Percentiles rank a stretch among this genome's conserved stretches.
phyloP scores from a whole-genome alignment of 164 flowering plant genomes.

The Aristolochia fimbriata region DNA sequence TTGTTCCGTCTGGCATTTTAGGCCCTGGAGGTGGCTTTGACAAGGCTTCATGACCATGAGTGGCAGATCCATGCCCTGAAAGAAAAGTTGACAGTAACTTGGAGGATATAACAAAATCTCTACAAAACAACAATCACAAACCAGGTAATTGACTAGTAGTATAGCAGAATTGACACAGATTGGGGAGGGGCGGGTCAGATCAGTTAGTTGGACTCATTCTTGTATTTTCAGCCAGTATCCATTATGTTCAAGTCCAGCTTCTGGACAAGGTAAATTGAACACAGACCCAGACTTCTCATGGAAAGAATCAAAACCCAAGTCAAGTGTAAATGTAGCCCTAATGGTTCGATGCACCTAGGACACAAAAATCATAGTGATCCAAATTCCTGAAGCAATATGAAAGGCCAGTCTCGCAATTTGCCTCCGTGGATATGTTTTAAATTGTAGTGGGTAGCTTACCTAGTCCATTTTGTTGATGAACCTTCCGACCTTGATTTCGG shows the following conservation, averaged over 20 bases:
- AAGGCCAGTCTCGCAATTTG: no score
- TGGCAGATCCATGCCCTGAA: slow-evolving; percentile 54
- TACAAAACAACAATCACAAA: no score
- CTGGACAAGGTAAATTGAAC: no score
- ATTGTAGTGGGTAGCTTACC: slow-evolving; percentile 42
- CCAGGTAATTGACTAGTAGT: no score
- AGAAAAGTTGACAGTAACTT: background rate
- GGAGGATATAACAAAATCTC: no score
- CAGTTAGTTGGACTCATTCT: no score
- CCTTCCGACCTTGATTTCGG: slow-evolving; percentile 41
- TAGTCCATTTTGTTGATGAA: slow-evolving; percentile 35
- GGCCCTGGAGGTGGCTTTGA: slow-evolving; percentile 83
- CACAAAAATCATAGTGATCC: background rate
- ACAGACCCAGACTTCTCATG: no score
- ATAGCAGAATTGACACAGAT: no score
- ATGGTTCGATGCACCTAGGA: background rate
- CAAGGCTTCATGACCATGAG: slow-evolving; percentile 24
- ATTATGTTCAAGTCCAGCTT: no score
- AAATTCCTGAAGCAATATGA: background rate
- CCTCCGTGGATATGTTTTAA: background rate
- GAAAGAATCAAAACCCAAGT: no score
- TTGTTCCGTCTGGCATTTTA: slow-evolving; percentile 89
- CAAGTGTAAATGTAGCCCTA: background rate
- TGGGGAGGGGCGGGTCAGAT: no score
- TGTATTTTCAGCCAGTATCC: no score